phyloP scores from a whole-genome alignment of 768 basidiomycete genomes.

The Lactarius sanguifluus region DNA sequence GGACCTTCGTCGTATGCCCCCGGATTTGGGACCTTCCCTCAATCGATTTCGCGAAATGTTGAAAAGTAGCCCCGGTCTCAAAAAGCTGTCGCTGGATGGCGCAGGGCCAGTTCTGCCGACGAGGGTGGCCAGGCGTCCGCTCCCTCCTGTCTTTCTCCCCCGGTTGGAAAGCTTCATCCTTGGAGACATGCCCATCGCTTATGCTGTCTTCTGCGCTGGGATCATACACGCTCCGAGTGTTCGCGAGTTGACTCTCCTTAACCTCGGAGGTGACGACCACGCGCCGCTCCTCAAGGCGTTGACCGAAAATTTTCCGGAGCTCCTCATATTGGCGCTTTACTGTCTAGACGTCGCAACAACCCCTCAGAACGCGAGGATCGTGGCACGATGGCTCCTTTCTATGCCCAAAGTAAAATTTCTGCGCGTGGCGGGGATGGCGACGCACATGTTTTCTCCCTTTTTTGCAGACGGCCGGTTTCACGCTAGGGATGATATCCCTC shows the following conservation, averaged over 20 bases:
- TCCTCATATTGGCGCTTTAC: constrained; percentile 56
- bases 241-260: constrained; percentile 57
- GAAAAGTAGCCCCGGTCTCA: constrained; percentile 40
- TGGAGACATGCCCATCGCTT: constrained; percentile 53
- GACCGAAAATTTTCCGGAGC: constrained; percentile 49
- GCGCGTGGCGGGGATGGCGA: constrained; percentile 20
- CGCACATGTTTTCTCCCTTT: constrained; percentile 14
- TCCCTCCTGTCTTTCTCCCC: constrained; percentile 47
- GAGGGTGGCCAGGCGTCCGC: constrained; percentile 29
- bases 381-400: constrained; percentile 55
- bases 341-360: constrained; percentile 41
- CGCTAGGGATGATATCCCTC: constrained; percentile 20
- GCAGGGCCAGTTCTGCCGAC: constrained; percentile 51
- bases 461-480: constrained; percentile 23
- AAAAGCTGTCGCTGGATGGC: constrained; percentile 59
- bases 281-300: constrained; percentile 47
- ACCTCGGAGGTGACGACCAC: constrained; percentile 53
- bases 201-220: constrained; percentile 47
- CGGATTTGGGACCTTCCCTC: constrained; percentile 51
- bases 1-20: constrained; percentile 61
- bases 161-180: constrained; percentile 52
- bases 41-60: constrained; percentile 55
- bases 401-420: constrained; percentile 50
- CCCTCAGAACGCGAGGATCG: constrained; percentile 31
- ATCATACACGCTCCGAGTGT: constrained; percentile 59